These are phyloP conservation scores for Candida rishiriensis DNA, from an alignment of 805 yeast species.

Conservation along the genomic window DNA sequence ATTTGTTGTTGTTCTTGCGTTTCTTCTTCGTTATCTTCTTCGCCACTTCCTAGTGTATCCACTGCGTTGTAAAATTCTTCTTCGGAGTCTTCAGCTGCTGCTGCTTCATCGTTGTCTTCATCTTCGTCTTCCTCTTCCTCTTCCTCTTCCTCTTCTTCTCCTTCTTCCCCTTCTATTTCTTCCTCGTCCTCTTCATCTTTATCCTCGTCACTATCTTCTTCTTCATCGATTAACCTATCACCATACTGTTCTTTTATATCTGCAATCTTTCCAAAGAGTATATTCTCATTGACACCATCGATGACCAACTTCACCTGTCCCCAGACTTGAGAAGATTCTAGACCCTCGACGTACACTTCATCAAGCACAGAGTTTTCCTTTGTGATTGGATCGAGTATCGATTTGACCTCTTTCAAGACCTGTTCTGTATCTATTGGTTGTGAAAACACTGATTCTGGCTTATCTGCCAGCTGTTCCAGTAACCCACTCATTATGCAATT, in stretches of 20 bases:
- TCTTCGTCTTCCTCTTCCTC: conserved; percentile 25
- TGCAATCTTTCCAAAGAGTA: conserved; percentile 55
- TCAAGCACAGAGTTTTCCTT: conserved; percentile 57
- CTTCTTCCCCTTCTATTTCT: conserved; percentile 19
- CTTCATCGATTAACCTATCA: conserved; percentile 10
- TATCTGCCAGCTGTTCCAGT: conserved; percentile 13
- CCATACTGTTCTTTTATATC: conserved; percentile 37
- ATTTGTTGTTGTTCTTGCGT: conserved; percentile 16
- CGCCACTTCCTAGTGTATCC: conserved; percentile 2
- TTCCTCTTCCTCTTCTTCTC: conserved; percentile 21
- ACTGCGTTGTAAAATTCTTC: conserved; percentile 24
- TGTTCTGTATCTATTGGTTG: conserved; percentile 10
- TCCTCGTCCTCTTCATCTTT: conserved; percentile 20
- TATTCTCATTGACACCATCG: conserved; percentile 67
- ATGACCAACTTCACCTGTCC: conserved; percentile 85
- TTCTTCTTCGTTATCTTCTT: conserved; percentile 24
- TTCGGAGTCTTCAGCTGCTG: conserved; percentile 24
- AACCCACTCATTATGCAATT: neutral
- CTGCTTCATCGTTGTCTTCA: conserved; percentile 17
- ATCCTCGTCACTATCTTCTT: conserved; percentile 20
- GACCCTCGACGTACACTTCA: conserved; percentile 77
- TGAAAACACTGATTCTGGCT: conserved; percentile 17
- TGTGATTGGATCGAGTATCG: conserved; percentile 52
- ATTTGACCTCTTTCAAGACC: conserved; percentile 37
- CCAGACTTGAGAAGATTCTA: conserved; percentile 89